These are phyloP conservation scores for Ehretia macrophylla DNA, from an alignment of 257 asterid genomes.

Conservation along the genomic window DNA sequence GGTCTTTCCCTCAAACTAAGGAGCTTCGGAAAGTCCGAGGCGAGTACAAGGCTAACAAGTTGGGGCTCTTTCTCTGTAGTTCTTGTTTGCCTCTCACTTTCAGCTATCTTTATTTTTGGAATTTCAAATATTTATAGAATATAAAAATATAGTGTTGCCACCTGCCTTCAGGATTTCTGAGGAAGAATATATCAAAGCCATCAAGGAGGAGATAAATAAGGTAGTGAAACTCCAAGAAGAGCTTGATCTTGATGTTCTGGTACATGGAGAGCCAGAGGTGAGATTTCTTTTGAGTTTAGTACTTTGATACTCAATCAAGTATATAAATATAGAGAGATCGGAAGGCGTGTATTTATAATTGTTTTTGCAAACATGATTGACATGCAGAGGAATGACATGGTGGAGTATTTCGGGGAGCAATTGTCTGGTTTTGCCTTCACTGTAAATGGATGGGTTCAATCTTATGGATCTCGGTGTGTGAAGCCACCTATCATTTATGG, in stretches of 20 bases:
- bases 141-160: slow-evolving; percentile 5
- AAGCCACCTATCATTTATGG: slow-evolving; percentile 98
- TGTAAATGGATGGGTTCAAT: slow-evolving; percentile 96
- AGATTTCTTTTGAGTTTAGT: slow-evolving; percentile 7
- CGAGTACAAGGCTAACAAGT: slow-evolving; percentile 94
- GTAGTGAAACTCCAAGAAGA: slow-evolving; percentile 98
- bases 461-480: slow-evolving; percentile 96
- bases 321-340: not conserved
- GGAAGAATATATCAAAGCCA: slow-evolving; percentile 72
- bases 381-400: slow-evolving; percentile 91
- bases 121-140: not conserved
- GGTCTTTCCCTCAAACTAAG: slow-evolving; percentile 93
- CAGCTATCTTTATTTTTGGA: not conserved
- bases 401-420: slow-evolving; percentile 98
- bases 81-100: slow-evolving; percentile 4
- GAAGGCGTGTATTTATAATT: slow-evolving; percentile 16
- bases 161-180: slow-evolving; percentile 60
- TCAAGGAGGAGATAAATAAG: slow-evolving; percentile 83
- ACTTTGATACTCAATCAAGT: not conserved
- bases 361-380: slow-evolving; percentile 7
- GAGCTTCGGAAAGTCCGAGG: slow-evolving; percentile 94
- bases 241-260: slow-evolving; percentile 94
- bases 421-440: slow-evolving; percentile 93
- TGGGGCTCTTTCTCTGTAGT: slow-evolving; percentile 17
- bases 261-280: slow-evolving; percentile 99